These are phyloP conservation scores for Ulmus americana DNA, from an alignment of 331 rosid species.

Conservation along the genomic window DNA sequence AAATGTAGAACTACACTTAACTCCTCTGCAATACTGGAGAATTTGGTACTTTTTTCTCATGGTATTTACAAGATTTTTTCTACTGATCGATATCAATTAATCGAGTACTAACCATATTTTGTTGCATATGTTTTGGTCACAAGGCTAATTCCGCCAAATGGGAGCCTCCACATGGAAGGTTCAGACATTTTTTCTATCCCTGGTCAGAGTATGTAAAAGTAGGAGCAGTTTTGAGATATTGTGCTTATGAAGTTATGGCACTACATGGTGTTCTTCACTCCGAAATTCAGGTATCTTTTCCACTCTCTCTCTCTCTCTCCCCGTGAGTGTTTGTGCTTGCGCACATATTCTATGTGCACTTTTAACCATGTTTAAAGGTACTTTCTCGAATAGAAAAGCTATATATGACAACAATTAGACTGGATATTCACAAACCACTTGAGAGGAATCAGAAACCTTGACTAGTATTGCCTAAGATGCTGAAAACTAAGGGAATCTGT, in stretches of 20 bases:
- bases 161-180: constrained; percentile 86
- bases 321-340: neutral
- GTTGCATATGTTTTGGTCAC: neutral
- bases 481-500: constrained; percentile 8
- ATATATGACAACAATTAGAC: neutral
- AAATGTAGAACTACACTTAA: constrained; percentile 55
- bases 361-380: constrained; percentile 2
- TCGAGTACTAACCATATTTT: neutral
- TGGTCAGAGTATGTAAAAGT: constrained; percentile 66
- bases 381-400: neutral
- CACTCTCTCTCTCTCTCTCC: neutral
- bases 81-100: neutral
- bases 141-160: constrained; percentile 72
- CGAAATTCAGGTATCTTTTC: constrained; percentile 52
- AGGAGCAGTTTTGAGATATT: constrained; percentile 54
- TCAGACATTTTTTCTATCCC: constrained; percentile 56
- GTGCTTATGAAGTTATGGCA: constrained; percentile 76
- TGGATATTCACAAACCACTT: constrained; percentile 16
- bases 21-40: constrained; percentile 54
- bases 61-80: neutral
- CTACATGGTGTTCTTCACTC: constrained; percentile 71
- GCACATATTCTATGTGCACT: constrained; percentile 13
- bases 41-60: constrained; percentile 36
- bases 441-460: constrained; percentile 19
- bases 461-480: neutral